Base-by-base conservation (phyloP, 192 early-diverging fungal species). In the Gaertneriomyces sp. region DNA sequence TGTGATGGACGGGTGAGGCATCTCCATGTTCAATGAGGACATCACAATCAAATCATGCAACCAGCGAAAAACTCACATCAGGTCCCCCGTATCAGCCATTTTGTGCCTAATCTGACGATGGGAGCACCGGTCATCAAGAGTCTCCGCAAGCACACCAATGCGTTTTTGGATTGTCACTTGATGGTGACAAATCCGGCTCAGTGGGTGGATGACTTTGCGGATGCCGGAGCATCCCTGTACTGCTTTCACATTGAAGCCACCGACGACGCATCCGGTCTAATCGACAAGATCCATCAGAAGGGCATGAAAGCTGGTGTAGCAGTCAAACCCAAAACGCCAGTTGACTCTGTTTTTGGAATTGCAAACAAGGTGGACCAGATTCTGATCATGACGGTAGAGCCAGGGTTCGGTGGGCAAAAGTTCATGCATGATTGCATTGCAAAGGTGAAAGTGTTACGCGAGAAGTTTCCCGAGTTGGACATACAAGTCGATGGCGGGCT, bases 401-500 rank as follows among this genome's bases (percentile, higher is more conserved):
- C 95, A 45, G 95, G 95, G 6, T 98, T 98, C 71, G 95, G 95
- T 45, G 95, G 95, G 42, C 95, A 98, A 79, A 76, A 87, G 53
- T 94, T 98, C 76, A 98, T 94, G 93, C 71, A 77, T 10, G 80
- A 88, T 63, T 91, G 89, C 68, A 84, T 98, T 79, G 81, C 86
- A 41, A 98, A 98, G 84, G 93, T 91, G 43, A 61, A 77, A 58
- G 64, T 66, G n/a, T 76, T 98, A 39, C 87, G 96, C 14, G 75
- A 76, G 11, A 71, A 69, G 57, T 98, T 83, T 76, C 94, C 96
- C 7, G 69, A 90, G 25, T 74, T 95, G 45, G 89, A 98, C 72
- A 96, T 98, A 58, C 85, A 98, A 73, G 94, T 98, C 10, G 96
- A 98, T 74, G 94, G 96, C 38, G 96, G 96, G 3, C 70, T 98